Percentiles rank a stretch among this genome's conserved stretches.
Evolutionary conservation across 805 yeast species (phyloP).

Genomic region (Saturnispora besseyi): DNA sequence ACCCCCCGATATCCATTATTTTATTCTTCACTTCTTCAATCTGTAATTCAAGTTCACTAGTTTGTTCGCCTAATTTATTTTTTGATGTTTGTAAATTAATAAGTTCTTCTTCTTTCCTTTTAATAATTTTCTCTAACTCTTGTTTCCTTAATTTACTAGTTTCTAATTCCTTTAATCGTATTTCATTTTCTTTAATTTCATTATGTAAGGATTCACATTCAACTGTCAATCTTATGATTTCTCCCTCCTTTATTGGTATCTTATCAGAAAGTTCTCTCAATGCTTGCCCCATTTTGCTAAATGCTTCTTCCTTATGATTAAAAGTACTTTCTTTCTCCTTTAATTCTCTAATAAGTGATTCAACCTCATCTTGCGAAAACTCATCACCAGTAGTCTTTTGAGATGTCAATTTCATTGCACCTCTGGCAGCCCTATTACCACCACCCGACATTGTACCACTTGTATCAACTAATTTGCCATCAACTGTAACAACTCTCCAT

Average conservation of each 20-base stretch:
- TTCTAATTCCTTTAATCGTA: constrained; percentile 32
- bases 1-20: constrained; percentile 90
- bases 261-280: constrained; percentile 51
- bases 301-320: constrained; percentile 35
- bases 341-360: constrained; percentile 44
- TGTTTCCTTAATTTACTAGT: constrained; percentile 24
- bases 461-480: constrained; percentile 84
- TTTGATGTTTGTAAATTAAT: constrained; percentile 22
- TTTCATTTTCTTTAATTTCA: constrained; percentile 42
- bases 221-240: constrained; percentile 47
- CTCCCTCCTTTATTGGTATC: constrained; percentile 59
- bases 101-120: constrained; percentile 30
- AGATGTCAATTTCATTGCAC: constrained; percentile 61
- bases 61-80: constrained; percentile 39
- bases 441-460: constrained; percentile 98
- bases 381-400: constrained; percentile 19
- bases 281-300: constrained; percentile 49
- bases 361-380: constrained; percentile 51
- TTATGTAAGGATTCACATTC: constrained; percentile 54
- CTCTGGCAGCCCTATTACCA: constrained; percentile 60
- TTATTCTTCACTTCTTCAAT: constrained; percentile 60
- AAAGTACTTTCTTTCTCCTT: constrained; percentile 37
- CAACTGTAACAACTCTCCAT: constrained; percentile 84
- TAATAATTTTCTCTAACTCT: constrained; percentile 21
- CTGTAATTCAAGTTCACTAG: constrained; percentile 44